These are phyloP conservation scores for Zymoseptoria brevis DNA, from an alignment of 2,329 filamentous ascomycete species.

Conservation along the genomic window DNA sequence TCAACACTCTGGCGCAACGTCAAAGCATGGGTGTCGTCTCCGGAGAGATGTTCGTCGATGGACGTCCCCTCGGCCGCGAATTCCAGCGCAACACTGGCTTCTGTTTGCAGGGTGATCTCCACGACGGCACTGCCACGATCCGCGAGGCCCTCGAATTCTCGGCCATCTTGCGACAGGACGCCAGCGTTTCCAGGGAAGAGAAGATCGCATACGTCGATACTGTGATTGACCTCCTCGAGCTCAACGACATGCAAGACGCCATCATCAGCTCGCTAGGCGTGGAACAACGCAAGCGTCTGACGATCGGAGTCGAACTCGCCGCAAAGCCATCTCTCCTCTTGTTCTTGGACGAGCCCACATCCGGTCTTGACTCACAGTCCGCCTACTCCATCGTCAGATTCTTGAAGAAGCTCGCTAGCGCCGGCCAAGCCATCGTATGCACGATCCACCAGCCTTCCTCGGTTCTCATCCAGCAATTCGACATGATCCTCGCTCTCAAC, in stretches of 20 bases:
- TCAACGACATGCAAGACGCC: slow-evolving; percentile 59
- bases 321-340: slow-evolving; percentile 60
- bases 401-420: slow-evolving; percentile 57
- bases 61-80: slow-evolving; percentile 50
- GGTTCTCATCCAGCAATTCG: slow-evolving; percentile 63
- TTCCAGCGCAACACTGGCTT: slow-evolving; percentile 66
- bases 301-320: slow-evolving; percentile 65
- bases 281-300: slow-evolving; percentile 63
- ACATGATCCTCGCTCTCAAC: slow-evolving; percentile 63
- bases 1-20: slow-evolving; percentile 69
- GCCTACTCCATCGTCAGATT: slow-evolving; percentile 62
- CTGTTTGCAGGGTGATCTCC: slow-evolving; percentile 64
- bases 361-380: slow-evolving; percentile 60
- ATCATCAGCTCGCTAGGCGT: slow-evolving; percentile 58
- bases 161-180: slow-evolving; percentile 55
- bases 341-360: slow-evolving; percentile 66
- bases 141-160: slow-evolving; percentile 63
- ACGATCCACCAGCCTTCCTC: slow-evolving; percentile 67
- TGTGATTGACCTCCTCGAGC: slow-evolving; percentile 57
- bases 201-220: slow-evolving; percentile 60
- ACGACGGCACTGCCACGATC: slow-evolving; percentile 59
- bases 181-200: slow-evolving; percentile 46
- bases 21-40: slow-evolving; percentile 56
- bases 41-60: slow-evolving; percentile 68
- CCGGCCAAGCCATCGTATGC: slow-evolving; percentile 64